Evolutionary conservation across 768 basidiomycete species (phyloP).

Genomic region (Psilocybe cyanescens): DNA sequence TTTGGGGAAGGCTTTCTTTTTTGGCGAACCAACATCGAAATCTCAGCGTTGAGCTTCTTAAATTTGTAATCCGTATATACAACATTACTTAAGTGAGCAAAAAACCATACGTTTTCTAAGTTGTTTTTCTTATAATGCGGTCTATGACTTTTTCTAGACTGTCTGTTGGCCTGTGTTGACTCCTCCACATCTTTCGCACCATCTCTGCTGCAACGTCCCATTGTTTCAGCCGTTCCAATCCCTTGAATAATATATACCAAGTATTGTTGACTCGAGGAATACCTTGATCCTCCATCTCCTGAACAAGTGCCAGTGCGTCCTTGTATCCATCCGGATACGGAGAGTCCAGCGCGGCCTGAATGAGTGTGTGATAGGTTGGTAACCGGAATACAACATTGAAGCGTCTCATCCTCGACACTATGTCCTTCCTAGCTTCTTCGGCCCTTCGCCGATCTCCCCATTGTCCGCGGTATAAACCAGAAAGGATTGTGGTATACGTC

Average conservation of each 20-base stretch:
- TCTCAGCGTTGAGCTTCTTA: not conserved
- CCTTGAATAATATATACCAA: conserved; percentile 77
- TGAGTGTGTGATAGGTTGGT: conserved; percentile 77
- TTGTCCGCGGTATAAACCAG: conserved; percentile 66
- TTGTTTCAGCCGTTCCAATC: conserved; percentile 58
- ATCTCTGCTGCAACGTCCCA: conserved; percentile 66
- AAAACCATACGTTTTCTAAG: conserved; percentile 3
- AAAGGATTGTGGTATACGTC: conserved; percentile 83
- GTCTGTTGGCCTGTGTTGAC: conserved; percentile 47
- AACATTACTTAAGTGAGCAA: not conserved
- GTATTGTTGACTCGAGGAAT: conserved; percentile 62
- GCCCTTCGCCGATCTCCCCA: conserved; percentile 50
- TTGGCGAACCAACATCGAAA: conserved; percentile 31
- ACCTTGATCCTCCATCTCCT: conserved; percentile 57
- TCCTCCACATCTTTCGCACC: conserved; percentile 59
- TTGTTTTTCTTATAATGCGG: conserved; percentile 39
- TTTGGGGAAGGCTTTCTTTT: conserved; percentile 64
- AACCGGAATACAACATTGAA: conserved; percentile 58
- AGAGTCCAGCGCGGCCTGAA: conserved; percentile 66
- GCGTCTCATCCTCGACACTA: conserved; percentile 62
- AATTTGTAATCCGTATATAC: not conserved
- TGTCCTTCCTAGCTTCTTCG: conserved; percentile 49
- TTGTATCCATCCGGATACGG: conserved; percentile 51
- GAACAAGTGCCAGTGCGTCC: conserved; percentile 61
- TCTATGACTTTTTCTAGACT: conserved; percentile 52